These are phyloP conservation scores for Plectosphaerella plurivora DNA, from an alignment of 2,329 filamentous ascomycete genomes.

Conservation along the genomic window DNA sequence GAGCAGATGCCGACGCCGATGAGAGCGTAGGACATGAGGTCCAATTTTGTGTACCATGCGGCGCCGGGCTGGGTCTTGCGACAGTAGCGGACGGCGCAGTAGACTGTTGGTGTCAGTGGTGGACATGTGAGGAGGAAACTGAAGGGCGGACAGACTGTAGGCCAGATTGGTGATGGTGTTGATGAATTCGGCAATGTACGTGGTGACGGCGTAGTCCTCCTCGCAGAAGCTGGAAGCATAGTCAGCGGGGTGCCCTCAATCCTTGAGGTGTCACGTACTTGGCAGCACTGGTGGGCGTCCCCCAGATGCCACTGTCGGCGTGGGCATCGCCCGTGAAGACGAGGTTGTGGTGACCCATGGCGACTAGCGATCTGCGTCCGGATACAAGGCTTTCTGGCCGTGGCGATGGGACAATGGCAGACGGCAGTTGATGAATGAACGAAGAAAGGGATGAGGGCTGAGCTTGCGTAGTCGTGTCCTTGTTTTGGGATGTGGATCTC, in stretches of 20 bases:
- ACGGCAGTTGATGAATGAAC: no score
- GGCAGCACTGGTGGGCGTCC: slow-evolving; percentile 31
- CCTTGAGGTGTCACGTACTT: slow-evolving; percentile 22
- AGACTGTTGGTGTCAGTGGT: slow-evolving; percentile 24
- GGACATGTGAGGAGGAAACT: not conserved
- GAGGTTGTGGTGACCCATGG: slow-evolving; percentile 30
- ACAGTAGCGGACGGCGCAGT: slow-evolving; percentile 31
- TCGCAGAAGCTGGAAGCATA: slow-evolving; percentile 11
- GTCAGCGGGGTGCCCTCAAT: not conserved
- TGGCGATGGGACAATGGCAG: no score
- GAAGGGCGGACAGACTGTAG: slow-evolving; percentile 16
- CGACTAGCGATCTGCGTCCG: slow-evolving; percentile 2
- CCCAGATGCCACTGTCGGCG: slow-evolving; percentile 28
- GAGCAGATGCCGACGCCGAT: slow-evolving; percentile 37
- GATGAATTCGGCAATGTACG: slow-evolving; percentile 38
- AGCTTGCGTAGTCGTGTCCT: no score
- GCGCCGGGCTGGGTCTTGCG: slow-evolving; percentile 24
- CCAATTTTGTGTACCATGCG: slow-evolving; percentile 25
- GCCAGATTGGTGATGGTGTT: slow-evolving; percentile 36
- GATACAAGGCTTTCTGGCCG: not conserved
- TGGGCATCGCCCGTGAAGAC: slow-evolving; percentile 28
- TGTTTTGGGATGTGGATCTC: no score
- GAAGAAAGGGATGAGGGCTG: no score
- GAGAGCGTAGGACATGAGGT: slow-evolving; percentile 36
- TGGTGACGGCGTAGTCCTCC: slow-evolving; percentile 31